phyloP scores from a whole-genome alignment of 2,329 filamentous ascomycete species.

The Talaromyces rugulosus region DNA sequence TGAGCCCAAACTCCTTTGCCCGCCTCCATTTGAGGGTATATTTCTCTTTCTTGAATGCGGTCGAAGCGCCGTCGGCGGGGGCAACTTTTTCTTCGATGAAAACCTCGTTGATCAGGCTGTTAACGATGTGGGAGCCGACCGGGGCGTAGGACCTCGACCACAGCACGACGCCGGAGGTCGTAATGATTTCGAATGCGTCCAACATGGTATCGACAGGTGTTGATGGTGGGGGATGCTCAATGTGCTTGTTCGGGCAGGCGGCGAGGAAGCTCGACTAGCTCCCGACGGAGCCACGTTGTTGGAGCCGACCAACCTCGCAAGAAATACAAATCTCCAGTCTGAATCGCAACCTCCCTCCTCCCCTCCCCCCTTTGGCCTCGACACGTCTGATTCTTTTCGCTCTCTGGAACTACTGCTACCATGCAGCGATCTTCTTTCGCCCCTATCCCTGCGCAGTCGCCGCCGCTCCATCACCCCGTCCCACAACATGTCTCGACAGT shows the following conservation, averaged over 20 bases:
- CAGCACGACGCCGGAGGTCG: slow-evolving; percentile 90
- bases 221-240: neutral
- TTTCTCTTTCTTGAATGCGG: slow-evolving; percentile 82
- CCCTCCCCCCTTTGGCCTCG: neutral
- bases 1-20: slow-evolving; percentile 86
- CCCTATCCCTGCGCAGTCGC: slow-evolving; percentile 71
- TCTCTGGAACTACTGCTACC: slow-evolving; percentile 24
- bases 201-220: slow-evolving; percentile 57
- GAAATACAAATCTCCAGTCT: neutral
- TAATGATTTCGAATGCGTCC: slow-evolving; percentile 94
- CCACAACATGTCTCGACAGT: slow-evolving; percentile 98
- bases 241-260: neutral
- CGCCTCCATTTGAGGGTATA: slow-evolving; percentile 94
- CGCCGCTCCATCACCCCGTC: slow-evolving; percentile 92
- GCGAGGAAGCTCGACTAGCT: neutral
- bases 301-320: neutral
- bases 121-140: slow-evolving; percentile 78
- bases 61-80: slow-evolving; percentile 58
- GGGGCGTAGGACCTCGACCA: slow-evolving; percentile 87
- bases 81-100: slow-evolving; percentile 91
- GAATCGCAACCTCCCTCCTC: no score
- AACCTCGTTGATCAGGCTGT: slow-evolving; percentile 91
- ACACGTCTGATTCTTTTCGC: neutral
- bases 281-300: neutral
- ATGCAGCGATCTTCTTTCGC: slow-evolving; percentile 88